Evolutionary conservation across 257 asterid species (phyloP).

Genomic region (Eustoma russellianum): DNA sequence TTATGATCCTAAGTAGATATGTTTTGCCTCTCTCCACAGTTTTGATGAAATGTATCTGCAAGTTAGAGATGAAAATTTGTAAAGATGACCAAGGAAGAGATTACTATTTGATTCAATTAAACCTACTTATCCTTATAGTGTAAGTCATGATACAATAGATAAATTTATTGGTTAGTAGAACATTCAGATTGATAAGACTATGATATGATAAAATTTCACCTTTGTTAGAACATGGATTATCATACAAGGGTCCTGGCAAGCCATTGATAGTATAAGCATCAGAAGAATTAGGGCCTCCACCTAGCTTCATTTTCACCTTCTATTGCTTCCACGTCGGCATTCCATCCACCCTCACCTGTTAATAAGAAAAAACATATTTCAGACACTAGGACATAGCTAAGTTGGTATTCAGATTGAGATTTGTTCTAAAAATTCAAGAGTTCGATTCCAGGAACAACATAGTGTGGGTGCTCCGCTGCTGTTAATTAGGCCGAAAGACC

Average conservation of each 20-base stretch:
- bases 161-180: too few relatives aligned
- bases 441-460: too few relatives aligned
- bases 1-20: slow-evolving; percentile 66
- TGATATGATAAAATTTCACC: slow-evolving; percentile 22
- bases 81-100: too few relatives aligned
- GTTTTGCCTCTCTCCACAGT: slow-evolving; percentile 53
- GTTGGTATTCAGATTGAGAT: too few relatives aligned
- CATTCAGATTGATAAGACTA: too few relatives aligned
- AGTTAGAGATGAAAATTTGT: not conserved
- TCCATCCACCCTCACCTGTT: slow-evolving; percentile 93
- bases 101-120: not conserved
- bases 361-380: not conserved
- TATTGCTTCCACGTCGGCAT: slow-evolving; percentile 42
- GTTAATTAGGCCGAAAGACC: too few relatives aligned
- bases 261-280: slow-evolving; percentile 92
- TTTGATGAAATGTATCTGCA: slow-evolving; percentile 49
- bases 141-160: too few relatives aligned
- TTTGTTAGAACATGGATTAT: slow-evolving; percentile 40
- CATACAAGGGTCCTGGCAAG: slow-evolving; percentile 68
- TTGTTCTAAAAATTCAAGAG: not conserved
- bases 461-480: too few relatives aligned
- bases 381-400: too few relatives aligned
- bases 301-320: slow-evolving; percentile 43
- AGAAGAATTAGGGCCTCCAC: slow-evolving; percentile 68
- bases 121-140: too few relatives aligned